Conservation (phyloP, 345 rosid genomes). For the Dipteronia dyeriana region DNA sequence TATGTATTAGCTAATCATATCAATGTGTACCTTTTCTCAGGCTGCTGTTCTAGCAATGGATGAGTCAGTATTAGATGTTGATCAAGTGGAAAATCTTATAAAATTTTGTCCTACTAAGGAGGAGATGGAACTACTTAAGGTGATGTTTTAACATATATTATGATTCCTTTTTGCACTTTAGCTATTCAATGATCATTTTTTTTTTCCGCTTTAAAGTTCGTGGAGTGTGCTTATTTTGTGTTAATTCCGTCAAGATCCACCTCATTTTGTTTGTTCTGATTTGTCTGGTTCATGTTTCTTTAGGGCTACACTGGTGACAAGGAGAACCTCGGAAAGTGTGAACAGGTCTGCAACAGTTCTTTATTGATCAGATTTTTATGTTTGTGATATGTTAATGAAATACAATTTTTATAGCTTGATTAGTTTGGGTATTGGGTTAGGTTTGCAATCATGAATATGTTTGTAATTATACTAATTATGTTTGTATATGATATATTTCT, state of each 20-base stretch:
- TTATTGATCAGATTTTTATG: conserved; percentile 2
- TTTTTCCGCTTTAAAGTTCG: not conserved
- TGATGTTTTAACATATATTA: conserved; percentile 34
- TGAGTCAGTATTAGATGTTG: conserved; percentile 85
- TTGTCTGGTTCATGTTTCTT: conserved; percentile 19
- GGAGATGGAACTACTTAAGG: conserved; percentile 99
- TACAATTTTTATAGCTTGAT: conserved; percentile 4
- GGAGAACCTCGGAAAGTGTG: conserved; percentile 88
- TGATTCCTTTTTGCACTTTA: conserved; percentile 11
- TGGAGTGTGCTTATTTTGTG: not conserved
- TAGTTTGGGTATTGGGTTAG: conserved; percentile 2
- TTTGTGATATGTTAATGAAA: conserved; percentile 8
- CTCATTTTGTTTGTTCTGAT: conserved; percentile 16
- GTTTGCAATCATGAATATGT: conserved; percentile 1
- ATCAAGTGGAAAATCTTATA: conserved; percentile 97
- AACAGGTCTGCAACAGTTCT: conserved; percentile 64
- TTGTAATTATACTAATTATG: not conserved
- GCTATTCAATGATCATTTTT: not conserved
- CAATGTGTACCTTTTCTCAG: conserved; percentile 42
- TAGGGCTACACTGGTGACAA: conserved; percentile 86
- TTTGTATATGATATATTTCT: not conserved
- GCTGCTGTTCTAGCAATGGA: conserved; percentile 98
- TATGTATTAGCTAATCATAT: conserved; percentile 18
- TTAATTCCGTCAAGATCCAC: not conserved
- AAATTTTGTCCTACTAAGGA: conserved; percentile 98